These are phyloP conservation scores for Gonapodya prolifera DNA, from an alignment of 192 early-diverging fungal species.

Conservation along the genomic window DNA sequence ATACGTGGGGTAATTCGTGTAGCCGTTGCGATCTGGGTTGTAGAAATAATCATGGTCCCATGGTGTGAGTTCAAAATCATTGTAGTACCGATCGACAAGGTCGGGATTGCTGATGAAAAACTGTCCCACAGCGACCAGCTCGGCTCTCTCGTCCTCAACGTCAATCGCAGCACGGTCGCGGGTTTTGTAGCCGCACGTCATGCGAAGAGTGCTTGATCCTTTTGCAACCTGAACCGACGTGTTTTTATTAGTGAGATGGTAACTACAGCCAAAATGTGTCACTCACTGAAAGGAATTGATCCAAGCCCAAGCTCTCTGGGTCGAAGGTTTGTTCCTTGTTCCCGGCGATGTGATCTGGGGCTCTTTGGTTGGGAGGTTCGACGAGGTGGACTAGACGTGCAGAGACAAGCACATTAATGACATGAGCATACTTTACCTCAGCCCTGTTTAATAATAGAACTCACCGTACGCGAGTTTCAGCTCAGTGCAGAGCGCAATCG, in stretches of 20 bases:
- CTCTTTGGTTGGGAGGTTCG: not conserved
- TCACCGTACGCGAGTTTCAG: not conserved
- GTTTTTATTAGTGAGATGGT: not conserved
- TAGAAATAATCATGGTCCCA: not conserved
- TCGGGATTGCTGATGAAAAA: constrained; percentile 1
- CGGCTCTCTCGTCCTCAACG: not conserved
- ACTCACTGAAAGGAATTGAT: not conserved
- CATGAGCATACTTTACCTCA: too few species aligned
- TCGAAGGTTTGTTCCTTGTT: not conserved
- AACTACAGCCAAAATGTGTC: not conserved
- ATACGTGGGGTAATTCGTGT: not conserved
- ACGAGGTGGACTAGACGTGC: not conserved
- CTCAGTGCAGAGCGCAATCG: not conserved
- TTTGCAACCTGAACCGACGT: not conserved
- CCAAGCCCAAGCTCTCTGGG: not conserved
- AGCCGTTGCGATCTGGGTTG: not conserved
- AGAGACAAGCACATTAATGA: too few species aligned
- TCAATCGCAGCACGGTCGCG: not conserved
- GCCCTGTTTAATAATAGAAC: too few species aligned
- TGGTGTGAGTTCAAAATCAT: not conserved
- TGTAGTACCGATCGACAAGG: not conserved
- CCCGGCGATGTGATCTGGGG: not conserved
- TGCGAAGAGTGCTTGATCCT: not conserved
- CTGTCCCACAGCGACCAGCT: not conserved
- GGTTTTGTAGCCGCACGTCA: not conserved